phyloP scores from a whole-genome alignment of 1,284 basidiomycete genomes.

The Ganoderma sinense region DNA sequence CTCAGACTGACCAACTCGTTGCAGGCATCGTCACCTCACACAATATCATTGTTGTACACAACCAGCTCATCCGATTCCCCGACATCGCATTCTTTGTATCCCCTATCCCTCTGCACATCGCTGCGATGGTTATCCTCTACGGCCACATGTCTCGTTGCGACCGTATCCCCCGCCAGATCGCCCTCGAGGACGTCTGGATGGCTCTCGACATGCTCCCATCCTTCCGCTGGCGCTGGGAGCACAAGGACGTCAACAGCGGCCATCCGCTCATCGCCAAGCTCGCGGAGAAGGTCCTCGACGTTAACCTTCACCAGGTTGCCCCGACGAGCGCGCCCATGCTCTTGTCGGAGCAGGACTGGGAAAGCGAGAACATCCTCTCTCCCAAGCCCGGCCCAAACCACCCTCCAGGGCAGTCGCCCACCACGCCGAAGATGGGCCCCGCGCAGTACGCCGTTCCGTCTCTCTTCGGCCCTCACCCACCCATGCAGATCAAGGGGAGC shows the following conservation, averaged over 20 bases:
- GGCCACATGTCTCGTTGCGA: slow-evolving; percentile 82
- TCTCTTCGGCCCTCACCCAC: slow-evolving; percentile 26
- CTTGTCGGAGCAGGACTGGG: slow-evolving; percentile 76
- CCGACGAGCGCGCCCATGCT: slow-evolving; percentile 65
- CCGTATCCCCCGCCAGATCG: slow-evolving; percentile 64
- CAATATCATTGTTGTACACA: slow-evolving; percentile 83
- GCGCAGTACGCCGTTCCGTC: slow-evolving; percentile 33
- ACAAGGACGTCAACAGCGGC: slow-evolving; percentile 76
- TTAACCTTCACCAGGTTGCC: slow-evolving; percentile 67
- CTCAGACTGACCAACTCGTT: slow-evolving; percentile 8
- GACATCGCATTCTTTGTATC: slow-evolving; percentile 87
- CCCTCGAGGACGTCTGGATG: slow-evolving; percentile 81
- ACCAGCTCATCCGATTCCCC: slow-evolving; percentile 80
- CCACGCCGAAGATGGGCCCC: slow-evolving; percentile 38
- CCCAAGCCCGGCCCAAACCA: slow-evolving; percentile 22
- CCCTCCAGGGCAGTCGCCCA: slow-evolving; percentile 26
- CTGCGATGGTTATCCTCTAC: slow-evolving; percentile 87
- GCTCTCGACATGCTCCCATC: slow-evolving; percentile 85
- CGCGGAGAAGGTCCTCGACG: slow-evolving; percentile 77
- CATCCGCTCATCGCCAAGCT: slow-evolving; percentile 83
- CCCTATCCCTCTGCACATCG: slow-evolving; percentile 84
- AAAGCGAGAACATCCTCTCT: slow-evolving; percentile 50
- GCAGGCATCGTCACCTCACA: slow-evolving; percentile 83
- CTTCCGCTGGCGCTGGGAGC: slow-evolving; percentile 88
- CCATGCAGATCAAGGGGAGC: slow-evolving; percentile 25